Evolutionary conservation across 352 stramenopile species (phyloP).

Genomic region (Phytopythium ostracodes): DNA sequence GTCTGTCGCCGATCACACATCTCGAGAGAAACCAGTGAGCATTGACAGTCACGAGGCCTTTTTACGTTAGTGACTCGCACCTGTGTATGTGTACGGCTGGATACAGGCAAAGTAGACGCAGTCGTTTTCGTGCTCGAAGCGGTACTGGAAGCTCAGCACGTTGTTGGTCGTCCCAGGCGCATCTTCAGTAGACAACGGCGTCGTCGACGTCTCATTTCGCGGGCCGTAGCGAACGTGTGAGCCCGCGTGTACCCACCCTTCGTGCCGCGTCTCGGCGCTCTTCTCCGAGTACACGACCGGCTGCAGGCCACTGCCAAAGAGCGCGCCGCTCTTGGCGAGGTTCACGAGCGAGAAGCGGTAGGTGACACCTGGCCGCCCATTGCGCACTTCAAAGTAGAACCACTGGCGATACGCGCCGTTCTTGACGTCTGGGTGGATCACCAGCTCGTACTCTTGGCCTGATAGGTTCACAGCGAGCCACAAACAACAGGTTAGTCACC

Average conservation of each 20-base stretch:
- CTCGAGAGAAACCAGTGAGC: background rate
- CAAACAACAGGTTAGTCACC: background rate
- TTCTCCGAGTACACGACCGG: constrained; percentile 75
- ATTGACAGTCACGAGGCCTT: background rate
- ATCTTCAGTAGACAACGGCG: background rate
- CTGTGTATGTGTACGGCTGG: constrained; percentile 86
- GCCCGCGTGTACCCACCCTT: constrained; percentile 64
- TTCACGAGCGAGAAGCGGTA: constrained; percentile 82
- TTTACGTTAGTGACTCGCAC: constrained; percentile 15
- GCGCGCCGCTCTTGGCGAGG: constrained; percentile 73
- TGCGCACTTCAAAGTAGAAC: constrained; percentile 89
- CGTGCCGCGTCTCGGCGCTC: constrained; percentile 28
- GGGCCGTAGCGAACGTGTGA: constrained; percentile 57
- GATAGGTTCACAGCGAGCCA: background rate
- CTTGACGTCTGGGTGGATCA: constrained; percentile 74
- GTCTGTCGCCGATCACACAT: constrained; percentile 21
- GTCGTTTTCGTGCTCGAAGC: constrained; percentile 64
- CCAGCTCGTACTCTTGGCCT: constrained; percentile 67
- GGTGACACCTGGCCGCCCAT: constrained; percentile 32
- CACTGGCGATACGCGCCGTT: constrained; percentile 86
- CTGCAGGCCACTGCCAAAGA: constrained; percentile 80
- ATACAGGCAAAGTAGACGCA: constrained; percentile 81
- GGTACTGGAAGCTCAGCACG: constrained; percentile 64
- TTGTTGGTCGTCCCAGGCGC: constrained; percentile 18
- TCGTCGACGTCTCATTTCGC: background rate